These are phyloP conservation scores for Eutreptiella sp. DNA, from an alignment of 208 protist species.

Conservation along the genomic window DNA sequence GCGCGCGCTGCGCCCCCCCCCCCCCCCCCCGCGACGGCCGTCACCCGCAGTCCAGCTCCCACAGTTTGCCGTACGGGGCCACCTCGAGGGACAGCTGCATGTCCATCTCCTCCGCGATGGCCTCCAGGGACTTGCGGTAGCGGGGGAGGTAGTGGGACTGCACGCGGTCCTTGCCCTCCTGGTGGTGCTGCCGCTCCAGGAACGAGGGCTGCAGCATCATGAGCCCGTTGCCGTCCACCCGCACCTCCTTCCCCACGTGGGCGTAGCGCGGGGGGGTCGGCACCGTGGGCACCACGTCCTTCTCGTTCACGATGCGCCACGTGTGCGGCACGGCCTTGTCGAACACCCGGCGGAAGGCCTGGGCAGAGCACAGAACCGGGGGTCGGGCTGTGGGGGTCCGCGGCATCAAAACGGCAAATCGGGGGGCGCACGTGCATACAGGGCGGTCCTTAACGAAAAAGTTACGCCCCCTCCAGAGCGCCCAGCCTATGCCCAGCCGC, in stretches of 20 bases:
- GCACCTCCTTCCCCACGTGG: constrained; percentile 72
- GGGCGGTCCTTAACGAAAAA: too few relatives aligned
- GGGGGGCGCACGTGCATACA: too few relatives aligned
- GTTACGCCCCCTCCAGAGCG: too few relatives aligned
- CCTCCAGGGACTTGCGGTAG: constrained; percentile 5
- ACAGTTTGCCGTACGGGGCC: too few relatives aligned
- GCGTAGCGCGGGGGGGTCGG: constrained; percentile 51
- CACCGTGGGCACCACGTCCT: constrained; percentile 61
- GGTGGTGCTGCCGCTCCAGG: constrained; percentile 69
- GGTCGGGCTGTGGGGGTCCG: too few relatives aligned
- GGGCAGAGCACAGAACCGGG: too few relatives aligned
- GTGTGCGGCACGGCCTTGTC: constrained; percentile 65
- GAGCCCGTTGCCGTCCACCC: constrained; percentile 74
- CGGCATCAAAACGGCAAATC: too few relatives aligned
- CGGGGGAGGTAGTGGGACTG: neutral
- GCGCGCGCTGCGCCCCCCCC: too few relatives aligned
- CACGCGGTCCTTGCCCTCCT: constrained; percentile 10
- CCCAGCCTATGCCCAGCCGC: too few relatives aligned
- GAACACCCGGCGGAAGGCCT: constrained; percentile 55
- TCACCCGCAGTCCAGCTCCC: too few relatives aligned
- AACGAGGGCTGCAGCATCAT: constrained; percentile 75
- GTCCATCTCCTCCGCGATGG: neutral
- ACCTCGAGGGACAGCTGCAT: neutral
- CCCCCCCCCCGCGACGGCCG: too few relatives aligned
- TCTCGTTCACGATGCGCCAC: constrained; percentile 78